Conservation (phyloP, 1,284 basidiomycete genomes). For the Melampsora americana region DNA sequence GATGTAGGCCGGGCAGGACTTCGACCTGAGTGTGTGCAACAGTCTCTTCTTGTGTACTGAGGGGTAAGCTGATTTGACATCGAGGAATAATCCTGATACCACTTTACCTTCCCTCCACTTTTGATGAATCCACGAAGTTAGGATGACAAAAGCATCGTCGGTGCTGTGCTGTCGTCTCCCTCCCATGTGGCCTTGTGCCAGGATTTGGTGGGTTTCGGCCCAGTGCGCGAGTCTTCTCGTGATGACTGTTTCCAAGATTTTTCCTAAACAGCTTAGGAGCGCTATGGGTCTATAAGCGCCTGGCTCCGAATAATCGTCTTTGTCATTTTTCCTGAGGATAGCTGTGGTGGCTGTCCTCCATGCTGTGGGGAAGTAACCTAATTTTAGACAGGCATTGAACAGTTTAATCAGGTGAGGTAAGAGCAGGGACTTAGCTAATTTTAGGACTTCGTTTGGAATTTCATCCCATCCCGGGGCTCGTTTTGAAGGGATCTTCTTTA, state of each 20-base stretch:
- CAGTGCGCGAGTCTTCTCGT: not conserved
- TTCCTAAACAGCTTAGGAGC: not conserved
- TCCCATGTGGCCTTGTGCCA: not conserved
- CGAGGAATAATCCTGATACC: not conserved
- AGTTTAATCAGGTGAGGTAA: not conserved
- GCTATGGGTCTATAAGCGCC: not conserved
- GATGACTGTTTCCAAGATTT: not conserved
- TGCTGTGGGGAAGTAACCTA: not conserved
- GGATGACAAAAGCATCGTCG: not conserved
- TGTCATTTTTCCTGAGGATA: not conserved
- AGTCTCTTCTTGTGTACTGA: not conserved
- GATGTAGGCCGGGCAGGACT: not conserved
- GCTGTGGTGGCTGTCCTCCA: not conserved
- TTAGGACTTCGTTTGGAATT: not conserved
- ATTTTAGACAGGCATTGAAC: not conserved
- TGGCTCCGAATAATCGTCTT: constrained; percentile 3
- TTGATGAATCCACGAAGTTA: too few relatives aligned
- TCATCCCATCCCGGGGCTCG: constrained; percentile 9
- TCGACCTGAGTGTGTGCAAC: not conserved
- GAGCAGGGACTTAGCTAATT: not conserved
- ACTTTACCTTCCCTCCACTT: constrained; percentile 23
- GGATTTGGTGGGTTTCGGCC: not conserved
- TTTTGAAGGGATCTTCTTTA: not conserved
- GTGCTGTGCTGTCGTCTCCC: too few relatives aligned
- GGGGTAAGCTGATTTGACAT: constrained; percentile 25